Conservation (phyloP, 306 rosid genomes). For the Dryas alaskensis region DNA sequence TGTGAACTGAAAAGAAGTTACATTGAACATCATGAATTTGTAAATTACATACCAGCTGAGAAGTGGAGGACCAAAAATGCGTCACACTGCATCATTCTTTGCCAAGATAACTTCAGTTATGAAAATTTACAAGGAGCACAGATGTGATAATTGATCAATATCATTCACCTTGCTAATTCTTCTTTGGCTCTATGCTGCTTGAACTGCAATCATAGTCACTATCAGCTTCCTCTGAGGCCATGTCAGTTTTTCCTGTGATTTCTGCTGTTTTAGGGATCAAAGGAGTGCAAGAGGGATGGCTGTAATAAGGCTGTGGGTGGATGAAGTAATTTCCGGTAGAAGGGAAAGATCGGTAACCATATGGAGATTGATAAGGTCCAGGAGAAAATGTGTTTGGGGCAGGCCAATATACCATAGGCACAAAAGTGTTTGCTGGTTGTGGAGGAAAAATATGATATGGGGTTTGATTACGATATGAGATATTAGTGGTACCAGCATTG, state of each 20-base stretch:
- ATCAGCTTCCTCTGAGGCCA: slow-evolving; percentile 34
- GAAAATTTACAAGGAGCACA: slow-evolving; percentile 6
- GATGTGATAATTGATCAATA: background rate
- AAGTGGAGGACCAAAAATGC: slow-evolving; percentile 19
- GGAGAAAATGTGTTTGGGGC: slow-evolving; percentile 60
- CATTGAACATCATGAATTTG: background rate
- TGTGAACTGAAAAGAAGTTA: background rate
- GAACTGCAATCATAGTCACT: slow-evolving; percentile 51
- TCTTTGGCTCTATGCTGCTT: slow-evolving; percentile 37
- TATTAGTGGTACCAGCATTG: slow-evolving; percentile 28
- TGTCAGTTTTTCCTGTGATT: slow-evolving; percentile 38
- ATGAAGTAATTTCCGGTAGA: slow-evolving; percentile 47
- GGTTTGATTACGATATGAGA: slow-evolving; percentile 31
- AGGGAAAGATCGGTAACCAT: slow-evolving; percentile 56
- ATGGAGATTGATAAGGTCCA: slow-evolving; percentile 46
- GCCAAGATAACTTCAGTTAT: background rate
- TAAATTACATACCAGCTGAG: slow-evolving; percentile 16
- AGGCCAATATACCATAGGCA: slow-evolving; percentile 81
- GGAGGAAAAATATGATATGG: slow-evolving; percentile 48
- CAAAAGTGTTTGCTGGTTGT: slow-evolving; percentile 45
- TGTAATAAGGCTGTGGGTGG: slow-evolving; percentile 53
- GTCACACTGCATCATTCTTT: slow-evolving; percentile 18
- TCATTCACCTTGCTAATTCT: slow-evolving; percentile 25
- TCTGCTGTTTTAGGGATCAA: slow-evolving; percentile 35
- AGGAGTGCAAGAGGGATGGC: slow-evolving; percentile 30